These are phyloP conservation scores for Quercus wislizeni DNA, from an alignment of 306 rosid genomes.

Conservation along the genomic window DNA sequence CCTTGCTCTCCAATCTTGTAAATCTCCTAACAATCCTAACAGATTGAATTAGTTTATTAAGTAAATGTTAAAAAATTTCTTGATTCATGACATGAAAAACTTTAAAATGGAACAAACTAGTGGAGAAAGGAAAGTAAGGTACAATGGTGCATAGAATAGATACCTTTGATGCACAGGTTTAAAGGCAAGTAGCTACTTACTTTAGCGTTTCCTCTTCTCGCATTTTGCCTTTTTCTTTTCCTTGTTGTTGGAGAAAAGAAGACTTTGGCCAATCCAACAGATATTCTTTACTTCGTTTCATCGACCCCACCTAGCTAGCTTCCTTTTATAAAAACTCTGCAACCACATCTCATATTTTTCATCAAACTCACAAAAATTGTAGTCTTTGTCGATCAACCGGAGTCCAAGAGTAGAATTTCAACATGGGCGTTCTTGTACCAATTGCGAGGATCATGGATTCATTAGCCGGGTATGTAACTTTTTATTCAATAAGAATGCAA, in stretches of 20 bases:
- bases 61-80: too few species aligned
- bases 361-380: neutral
- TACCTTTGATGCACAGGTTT: neutral
- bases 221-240: slow-evolving; percentile 17
- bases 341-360: neutral
- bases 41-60: too few species aligned
- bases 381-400: neutral
- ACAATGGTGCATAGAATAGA: neutral
- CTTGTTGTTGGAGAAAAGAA: slow-evolving; percentile 51
- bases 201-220: neutral
- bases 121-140: slow-evolving; percentile 1
- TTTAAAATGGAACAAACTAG: neutral
- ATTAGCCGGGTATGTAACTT: slow-evolving; percentile 53
- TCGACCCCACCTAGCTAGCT: neutral
- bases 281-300: slow-evolving; percentile 55
- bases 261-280: slow-evolving; percentile 29
- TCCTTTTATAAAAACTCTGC: neutral
- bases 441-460: slow-evolving; percentile 72
- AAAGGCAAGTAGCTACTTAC: neutral
- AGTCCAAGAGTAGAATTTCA: slow-evolving; percentile 10
- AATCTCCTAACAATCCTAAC: too few species aligned
- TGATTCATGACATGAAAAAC: neutral
- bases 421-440: slow-evolving; percentile 72
- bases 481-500: neutral
- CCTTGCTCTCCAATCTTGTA: too few species aligned